Evolutionary conservation across 768 basidiomycete genomes (phyloP), one percentile per base, ranked within the genome.

Genomic region (Suillus discolor): DNA sequence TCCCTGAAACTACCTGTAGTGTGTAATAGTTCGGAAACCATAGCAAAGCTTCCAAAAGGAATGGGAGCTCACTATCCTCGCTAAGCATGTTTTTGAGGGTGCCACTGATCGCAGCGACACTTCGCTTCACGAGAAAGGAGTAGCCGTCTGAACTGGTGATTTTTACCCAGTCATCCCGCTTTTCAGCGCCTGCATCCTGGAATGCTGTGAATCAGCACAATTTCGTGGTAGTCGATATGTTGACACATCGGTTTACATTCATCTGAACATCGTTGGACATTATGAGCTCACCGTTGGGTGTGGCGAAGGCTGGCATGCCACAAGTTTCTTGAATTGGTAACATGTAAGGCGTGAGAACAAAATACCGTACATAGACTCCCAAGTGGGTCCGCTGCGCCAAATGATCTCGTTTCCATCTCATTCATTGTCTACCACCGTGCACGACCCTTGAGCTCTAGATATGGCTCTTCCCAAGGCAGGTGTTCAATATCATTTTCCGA

Each of bases 21-120:
- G 54, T 45, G 28, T 54, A 28, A 62, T 53, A 8, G 65, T 65
- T 62, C 57, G 62, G 39, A 68, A 68, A 42, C 57, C 39, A 57
- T 60, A 59, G 49, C 16, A 65, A 64, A 66, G 61, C 67, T 41
- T 38, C 59, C 47, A 36, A 57, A 62, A 64, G 57, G 61, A 60
- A 66, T 47, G 25, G 38, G 62, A 51, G 76, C 84, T 68, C 57
- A 92, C 93, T 87, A 62, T 87, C 85, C 41, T 85, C 83, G 73
- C 89, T 91, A 68, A 97, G 78, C 87, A 91, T 94, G 72, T 86
- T 89, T 70, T 85, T 86, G 77, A 97, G 87, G 0, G 91, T 95
- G 12, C 90, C 93, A 70, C 94, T 96, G 15, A 84, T 83, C 62
- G 87, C 81, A 16, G 92, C 93, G 18, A 94, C 85, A 66, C 86